Base-by-base conservation (phyloP, 2,329 filamentous ascomycete species). In the Fusarium sp. region DNA sequence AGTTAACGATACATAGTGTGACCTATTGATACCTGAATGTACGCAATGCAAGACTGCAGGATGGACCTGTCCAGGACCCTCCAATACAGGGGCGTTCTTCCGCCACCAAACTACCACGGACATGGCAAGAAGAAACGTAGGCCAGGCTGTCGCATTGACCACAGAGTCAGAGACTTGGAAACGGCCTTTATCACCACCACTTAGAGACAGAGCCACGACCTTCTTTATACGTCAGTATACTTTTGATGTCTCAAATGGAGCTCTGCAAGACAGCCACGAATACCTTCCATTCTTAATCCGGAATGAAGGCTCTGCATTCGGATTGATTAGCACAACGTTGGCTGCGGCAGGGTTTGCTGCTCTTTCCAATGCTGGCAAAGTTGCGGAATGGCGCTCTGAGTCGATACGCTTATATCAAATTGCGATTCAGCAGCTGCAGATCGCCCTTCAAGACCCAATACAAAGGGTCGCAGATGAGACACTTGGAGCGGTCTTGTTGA, bases 221-320 rank as follows among this genome's bases (percentile, higher is more conserved):
- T 74, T 74, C n/a, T 74, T 74, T 25, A 55, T 74, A 27, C 43
- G 58, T 7, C 71, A 74, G 22, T 74, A 74, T 10, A 56, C 67
- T 3, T 57, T 58, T 16, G 54, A 40, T 6, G 25, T 46, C 8
- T 16, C 27, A 3, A 20, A 20, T 4, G n/a, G n/a, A 12, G 53
- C 52, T 0, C 12, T 58, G 1, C 25, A 46, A 8, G 60, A 60
- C 9, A 65, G 55, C 15, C 65, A 73, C 11, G 65, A 74, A 29
- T 73, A 73, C 43, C 60, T 74, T 4, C 72, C 72, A 2, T 32
- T 25, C 4, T 60, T 74, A 9, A 51, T 74, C 8, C 44, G 34
- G 16, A 51, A 40, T 1, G 55, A 71, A 29, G 10, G 43, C 13
- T 64, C 61, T 13, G 38, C 63, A 1, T 70, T 64, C 11, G 72